A percentile compares a stretch with the other conserved stretches of the same genome.
These are phyloP conservation scores for Dictyostelium firmibasis DNA, from an alignment of 78 protist genomes.

Conservation along the genomic window DNA sequence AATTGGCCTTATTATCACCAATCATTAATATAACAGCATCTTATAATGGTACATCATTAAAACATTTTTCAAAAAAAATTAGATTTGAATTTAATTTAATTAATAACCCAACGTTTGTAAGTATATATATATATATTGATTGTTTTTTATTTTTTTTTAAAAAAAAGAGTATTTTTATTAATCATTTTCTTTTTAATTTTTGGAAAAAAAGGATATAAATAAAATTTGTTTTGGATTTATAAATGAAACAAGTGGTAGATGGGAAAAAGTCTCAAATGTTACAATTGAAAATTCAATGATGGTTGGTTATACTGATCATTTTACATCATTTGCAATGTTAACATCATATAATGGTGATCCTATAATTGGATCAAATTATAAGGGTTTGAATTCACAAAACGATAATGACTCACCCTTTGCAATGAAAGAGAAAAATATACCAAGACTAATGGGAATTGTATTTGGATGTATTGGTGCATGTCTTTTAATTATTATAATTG, in stretches of 20 bases:
- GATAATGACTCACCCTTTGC: neutral
- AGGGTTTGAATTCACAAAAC: neutral
- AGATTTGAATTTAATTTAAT: slow-evolving; percentile 27
- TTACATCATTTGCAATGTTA: slow-evolving; percentile 68
- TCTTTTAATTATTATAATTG: neutral
- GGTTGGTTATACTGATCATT: slow-evolving; percentile 50
- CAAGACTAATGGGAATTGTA: slow-evolving; percentile 2
- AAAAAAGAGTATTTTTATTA: too few relatives aligned
- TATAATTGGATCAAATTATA: neutral
- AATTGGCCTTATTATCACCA: slow-evolving; percentile 12
- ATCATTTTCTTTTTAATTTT: neutral
- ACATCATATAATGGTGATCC: neutral
- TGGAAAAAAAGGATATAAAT: neutral
- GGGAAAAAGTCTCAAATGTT: slow-evolving; percentile 35
- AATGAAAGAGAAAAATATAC: neutral
- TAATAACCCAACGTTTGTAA: neutral
- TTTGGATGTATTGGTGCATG: slow-evolving; percentile 13
- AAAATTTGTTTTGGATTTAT: slow-evolving; percentile 25
- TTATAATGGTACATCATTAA: neutral
- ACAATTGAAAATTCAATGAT: neutral
- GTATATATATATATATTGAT: neutral
- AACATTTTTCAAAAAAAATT: neutral
- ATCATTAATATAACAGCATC: slow-evolving; percentile 50
- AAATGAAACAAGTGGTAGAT: neutral
- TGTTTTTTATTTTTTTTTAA: neutral